Evolutionary conservation across 805 yeast genomes (phyloP), one percentile per base, ranked within the genome.

Genomic region (Metschnikowia drakensbergensis): DNA sequence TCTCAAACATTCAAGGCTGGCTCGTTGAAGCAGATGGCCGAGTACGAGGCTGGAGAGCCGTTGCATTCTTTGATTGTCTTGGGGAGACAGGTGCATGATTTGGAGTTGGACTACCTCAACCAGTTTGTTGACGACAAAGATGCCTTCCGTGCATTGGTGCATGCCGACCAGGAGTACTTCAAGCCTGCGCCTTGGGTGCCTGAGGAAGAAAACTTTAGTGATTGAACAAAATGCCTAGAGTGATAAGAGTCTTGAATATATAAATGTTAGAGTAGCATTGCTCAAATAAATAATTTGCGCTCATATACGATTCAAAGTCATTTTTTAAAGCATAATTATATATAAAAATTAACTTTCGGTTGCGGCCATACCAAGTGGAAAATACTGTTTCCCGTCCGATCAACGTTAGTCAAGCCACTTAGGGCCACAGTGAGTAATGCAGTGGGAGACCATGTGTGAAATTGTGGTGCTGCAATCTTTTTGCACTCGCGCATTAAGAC

Each of bases 11-110:
- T 92, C 71, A 83, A 85, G 60, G 92, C 97, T 6, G 98, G 85
- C 3, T 86, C 96, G 13, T 76, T 92, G 51, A 66, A 77, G 54
- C 88, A 92, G 59, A 72, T 92, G 63, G 77, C 88, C 6, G 80
- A 81, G 42, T 90, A 88, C 61, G 97, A 91, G 55, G 81, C 95
- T 9, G 99, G 99, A 38, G 96, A 83, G 61, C 99, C 99, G 28
- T 73, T 92, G 58, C 99, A 92, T 66, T 88, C 98, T 7, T 77
- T 92, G 59, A 83, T 92, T 43, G 83, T 92, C 70, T 75, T 92
- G 46, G 99, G 99, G 25, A 81, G 95, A 78, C 92, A 84, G 70
- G 91, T 90, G 25, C 99, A 92, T 62, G 98, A 92, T 53, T 77
- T 92, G 51, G 99, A 92, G 65, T 67, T 88, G 58, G 97, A 91